Conservation (phyloP, 176 grass and related monocot species). For the Ensete glaucum region DNA sequence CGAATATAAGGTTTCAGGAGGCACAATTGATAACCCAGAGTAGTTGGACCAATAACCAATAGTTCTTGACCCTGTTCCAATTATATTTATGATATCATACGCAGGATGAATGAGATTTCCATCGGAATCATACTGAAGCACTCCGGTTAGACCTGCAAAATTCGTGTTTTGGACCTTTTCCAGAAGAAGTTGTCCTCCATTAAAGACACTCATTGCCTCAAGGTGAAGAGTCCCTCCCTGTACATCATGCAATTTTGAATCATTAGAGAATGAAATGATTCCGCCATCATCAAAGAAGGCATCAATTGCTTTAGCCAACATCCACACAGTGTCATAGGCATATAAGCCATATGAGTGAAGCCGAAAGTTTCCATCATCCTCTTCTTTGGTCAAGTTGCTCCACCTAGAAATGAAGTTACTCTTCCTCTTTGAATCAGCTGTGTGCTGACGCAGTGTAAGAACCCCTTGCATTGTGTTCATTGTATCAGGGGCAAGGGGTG, state of each 20-base stretch:
- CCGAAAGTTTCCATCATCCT: slow-evolving; percentile 14
- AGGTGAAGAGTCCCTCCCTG: slow-evolving; percentile 39
- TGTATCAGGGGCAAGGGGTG: slow-evolving; percentile 12
- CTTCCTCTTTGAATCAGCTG: slow-evolving; percentile 50
- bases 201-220: slow-evolving; percentile 53
- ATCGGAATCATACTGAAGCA: slow-evolving; percentile 53
- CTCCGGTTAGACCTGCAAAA: slow-evolving; percentile 60
- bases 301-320: slow-evolving; percentile 74
- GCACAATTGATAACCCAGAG: slow-evolving; percentile 55
- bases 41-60: slow-evolving; percentile 88
- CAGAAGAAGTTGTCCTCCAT: slow-evolving; percentile 44
- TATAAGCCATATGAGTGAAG: slow-evolving; percentile 62
- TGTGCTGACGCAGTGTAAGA: slow-evolving; percentile 64
- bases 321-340: slow-evolving; percentile 78
- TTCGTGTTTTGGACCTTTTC: slow-evolving; percentile 42
- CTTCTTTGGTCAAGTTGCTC: slow-evolving; percentile 38
- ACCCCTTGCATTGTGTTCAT: slow-evolving; percentile 62
- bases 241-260: slow-evolving; percentile 40
- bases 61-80: slow-evolving; percentile 53
- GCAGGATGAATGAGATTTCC: slow-evolving; percentile 55
- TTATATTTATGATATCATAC: slow-evolving; percentile 75
- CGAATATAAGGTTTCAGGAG: slow-evolving; percentile 58
- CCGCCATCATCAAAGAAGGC: slow-evolving; percentile 53
- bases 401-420: slow-evolving; percentile 43
- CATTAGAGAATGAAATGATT: slow-evolving; percentile 62